A percentile compares a stretch with the other conserved stretches of the same genome.
Evolutionary conservation across 2,329 filamentous ascomycete genomes (phyloP).

Genomic region (Pochonia chlamydosporia): DNA sequence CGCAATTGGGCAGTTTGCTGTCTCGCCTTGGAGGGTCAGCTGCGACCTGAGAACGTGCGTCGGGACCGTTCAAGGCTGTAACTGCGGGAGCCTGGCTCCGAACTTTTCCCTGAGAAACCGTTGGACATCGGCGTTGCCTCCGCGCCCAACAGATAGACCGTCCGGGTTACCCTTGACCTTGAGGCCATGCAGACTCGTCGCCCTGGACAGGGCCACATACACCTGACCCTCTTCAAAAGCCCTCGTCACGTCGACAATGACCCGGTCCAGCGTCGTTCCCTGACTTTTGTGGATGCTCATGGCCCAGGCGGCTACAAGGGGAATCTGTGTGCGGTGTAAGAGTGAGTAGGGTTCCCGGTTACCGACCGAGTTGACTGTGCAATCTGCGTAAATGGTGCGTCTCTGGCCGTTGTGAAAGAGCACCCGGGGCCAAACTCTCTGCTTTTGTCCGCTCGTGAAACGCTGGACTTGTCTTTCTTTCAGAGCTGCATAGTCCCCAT

Average conservation of each 20-base stretch:
- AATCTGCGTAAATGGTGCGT: conserved; percentile 45
- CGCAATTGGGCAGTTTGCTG: too few relatives aligned
- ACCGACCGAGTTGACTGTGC: conserved; percentile 41
- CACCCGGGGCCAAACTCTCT: conserved; percentile 26
- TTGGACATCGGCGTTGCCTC: background rate
- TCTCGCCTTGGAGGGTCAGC: background rate
- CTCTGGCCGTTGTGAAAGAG: conserved; percentile 41
- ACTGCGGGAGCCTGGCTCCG: background rate
- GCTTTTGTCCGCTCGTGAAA: conserved; percentile 7
- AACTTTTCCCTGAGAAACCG: background rate
- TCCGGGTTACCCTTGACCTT: conserved; percentile 9
- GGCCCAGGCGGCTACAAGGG: conserved; percentile 54
- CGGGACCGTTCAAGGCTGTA: background rate
- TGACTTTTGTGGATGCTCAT: conserved; percentile 59
- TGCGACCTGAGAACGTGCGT: background rate
- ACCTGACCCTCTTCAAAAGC: conserved; percentile 53
- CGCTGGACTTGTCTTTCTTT: background rate
- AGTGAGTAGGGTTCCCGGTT: conserved; percentile 40
- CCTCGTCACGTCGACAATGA: conserved; percentile 45
- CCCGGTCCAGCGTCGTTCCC: conserved; percentile 55
- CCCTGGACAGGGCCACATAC: conserved; percentile 41
- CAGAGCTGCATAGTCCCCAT: background rate
- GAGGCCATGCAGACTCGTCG: conserved; percentile 13
- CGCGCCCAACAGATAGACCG: background rate
- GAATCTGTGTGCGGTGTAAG: conserved; percentile 54